Evolutionary conservation across 495 filamentous ascomycete species (phyloP).

Genomic region (Penicillium taxi): DNA sequence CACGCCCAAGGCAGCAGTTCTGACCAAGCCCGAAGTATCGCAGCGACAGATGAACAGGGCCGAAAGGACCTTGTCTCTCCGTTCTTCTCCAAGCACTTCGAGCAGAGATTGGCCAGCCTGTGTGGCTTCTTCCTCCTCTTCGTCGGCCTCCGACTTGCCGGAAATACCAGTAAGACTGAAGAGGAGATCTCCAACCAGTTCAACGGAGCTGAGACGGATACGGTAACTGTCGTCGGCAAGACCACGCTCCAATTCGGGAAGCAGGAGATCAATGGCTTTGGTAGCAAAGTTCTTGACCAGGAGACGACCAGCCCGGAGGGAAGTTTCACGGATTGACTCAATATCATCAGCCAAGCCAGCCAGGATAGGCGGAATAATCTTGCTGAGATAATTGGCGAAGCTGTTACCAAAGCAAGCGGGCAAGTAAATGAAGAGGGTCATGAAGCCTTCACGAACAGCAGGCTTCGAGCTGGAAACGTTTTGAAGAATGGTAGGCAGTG

Average conservation of each 20-base stretch:
- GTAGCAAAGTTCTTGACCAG: constrained; percentile 97
- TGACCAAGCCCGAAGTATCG: constrained; percentile 90
- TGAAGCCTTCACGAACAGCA: constrained; percentile 91
- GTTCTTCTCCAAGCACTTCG: constrained; percentile 90
- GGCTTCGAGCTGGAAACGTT: constrained; percentile 90
- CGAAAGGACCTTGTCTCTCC: constrained; percentile 88
- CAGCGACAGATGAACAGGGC: constrained; percentile 95
- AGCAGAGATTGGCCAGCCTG: constrained; percentile 86
- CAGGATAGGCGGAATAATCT: constrained; percentile 93
- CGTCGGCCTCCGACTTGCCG: constrained; percentile 71
- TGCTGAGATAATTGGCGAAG: constrained; percentile 90
- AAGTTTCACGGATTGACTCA: constrained; percentile 89
- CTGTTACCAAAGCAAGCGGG: constrained; percentile 98
- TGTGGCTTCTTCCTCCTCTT: constrained; percentile 66
- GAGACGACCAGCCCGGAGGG: constrained; percentile 82
- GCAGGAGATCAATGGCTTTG: constrained; percentile 82
- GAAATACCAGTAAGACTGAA: constrained; percentile 97
- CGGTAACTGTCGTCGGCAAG: constrained; percentile 92
- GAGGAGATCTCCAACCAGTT: constrained; percentile 90
- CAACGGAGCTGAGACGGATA: constrained; percentile 94
- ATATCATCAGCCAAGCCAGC: constrained; percentile 91
- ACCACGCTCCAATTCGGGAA: constrained; percentile 92
- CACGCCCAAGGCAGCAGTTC: constrained; percentile 80
- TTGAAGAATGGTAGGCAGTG: constrained; percentile 89
- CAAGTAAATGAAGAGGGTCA: constrained; percentile 99